A percentile compares a stretch with the other conserved stretches of the same genome.
Evolutionary conservation across 768 basidiomycete genomes (phyloP).

Genomic region (Gymnopilus dilepis): DNA sequence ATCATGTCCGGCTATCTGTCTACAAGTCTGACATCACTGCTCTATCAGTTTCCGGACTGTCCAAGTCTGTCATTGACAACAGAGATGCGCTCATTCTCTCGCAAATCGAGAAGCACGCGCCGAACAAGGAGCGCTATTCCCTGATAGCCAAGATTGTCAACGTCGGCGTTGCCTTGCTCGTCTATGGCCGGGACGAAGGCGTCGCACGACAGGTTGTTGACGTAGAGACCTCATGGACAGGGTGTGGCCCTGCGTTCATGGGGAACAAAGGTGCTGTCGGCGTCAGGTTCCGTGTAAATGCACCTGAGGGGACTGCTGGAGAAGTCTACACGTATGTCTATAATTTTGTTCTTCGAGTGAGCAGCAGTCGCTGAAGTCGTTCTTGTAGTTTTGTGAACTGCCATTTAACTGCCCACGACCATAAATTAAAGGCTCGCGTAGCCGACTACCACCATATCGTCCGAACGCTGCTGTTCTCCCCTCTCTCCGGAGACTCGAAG

Average conservation of each 20-base stretch:
- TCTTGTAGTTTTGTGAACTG: constrained; percentile 82
- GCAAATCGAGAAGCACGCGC: constrained; percentile 74
- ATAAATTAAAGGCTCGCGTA: constrained; percentile 67
- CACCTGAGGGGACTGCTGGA: constrained; percentile 57
- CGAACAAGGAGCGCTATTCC: constrained; percentile 75
- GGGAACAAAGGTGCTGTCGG: constrained; percentile 97
- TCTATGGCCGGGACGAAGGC: constrained; percentile 81
- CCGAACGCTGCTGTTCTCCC: constrained; percentile 76
- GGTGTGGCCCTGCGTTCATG: constrained; percentile 76
- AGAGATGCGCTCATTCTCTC: constrained; percentile 74
- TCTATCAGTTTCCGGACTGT: constrained; percentile 74
- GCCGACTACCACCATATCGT: constrained; percentile 85
- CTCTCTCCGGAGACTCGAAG: constrained; percentile 44
- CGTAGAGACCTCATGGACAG: constrained; percentile 78
- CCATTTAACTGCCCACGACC: constrained; percentile 85
- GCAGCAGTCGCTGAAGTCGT: neutral
- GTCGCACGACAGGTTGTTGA: constrained; percentile 64
- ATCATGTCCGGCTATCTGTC: too few species aligned
- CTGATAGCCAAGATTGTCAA: constrained; percentile 83
- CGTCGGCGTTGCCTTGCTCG: constrained; percentile 85
- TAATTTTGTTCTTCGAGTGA: neutral
- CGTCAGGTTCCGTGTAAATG: constrained; percentile 76
- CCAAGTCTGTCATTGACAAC: constrained; percentile 68
- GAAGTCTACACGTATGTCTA: constrained; percentile 86
- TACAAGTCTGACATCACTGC: neutral